Conservation (phyloP, 164 flowering plant genomes). For the Nelumbo lutea region DNA sequence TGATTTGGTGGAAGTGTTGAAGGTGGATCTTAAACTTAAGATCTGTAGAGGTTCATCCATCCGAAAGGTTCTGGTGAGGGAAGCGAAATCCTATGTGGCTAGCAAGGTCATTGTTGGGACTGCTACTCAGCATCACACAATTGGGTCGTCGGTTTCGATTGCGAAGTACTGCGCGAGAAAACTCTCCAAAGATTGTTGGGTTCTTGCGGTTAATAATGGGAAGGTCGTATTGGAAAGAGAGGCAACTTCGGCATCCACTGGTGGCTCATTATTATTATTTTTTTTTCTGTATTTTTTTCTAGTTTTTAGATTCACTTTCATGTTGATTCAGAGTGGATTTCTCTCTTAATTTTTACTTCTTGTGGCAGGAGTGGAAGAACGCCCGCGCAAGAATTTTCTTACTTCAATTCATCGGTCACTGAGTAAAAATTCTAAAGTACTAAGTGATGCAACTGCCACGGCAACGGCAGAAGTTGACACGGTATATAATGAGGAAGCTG, state of each 20-base stretch:
- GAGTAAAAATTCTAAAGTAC: slow-evolving; percentile 31
- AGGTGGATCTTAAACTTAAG: slow-evolving; percentile 94
- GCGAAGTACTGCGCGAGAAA: slow-evolving; percentile 86
- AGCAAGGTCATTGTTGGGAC: slow-evolving; percentile 63
- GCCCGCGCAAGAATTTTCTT: slow-evolving; percentile 31
- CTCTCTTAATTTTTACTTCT: not conserved
- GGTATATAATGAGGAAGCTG: not conserved
- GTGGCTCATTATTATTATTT: slow-evolving; percentile 4
- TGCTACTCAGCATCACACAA: slow-evolving; percentile 34
- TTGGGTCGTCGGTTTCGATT: slow-evolving; percentile 52
- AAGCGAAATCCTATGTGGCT: slow-evolving; percentile 58
- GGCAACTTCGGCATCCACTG: slow-evolving; percentile 9
- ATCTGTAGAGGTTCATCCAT: slow-evolving; percentile 78
- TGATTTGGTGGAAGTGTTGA: slow-evolving; percentile 13
- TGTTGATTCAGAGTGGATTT: not conserved
- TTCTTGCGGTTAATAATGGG: slow-evolving; percentile 81
- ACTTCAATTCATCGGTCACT: slow-evolving; percentile 34
- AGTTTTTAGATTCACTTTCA: not conserved
- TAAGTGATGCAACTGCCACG: slow-evolving; percentile 14
- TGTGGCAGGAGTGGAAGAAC: slow-evolving; percentile 27
- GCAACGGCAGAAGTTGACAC: not conserved
- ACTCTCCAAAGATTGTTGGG: slow-evolving; percentile 54
- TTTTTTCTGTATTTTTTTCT: not conserved
- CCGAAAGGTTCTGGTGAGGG: slow-evolving; percentile 57
- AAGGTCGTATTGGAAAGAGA: slow-evolving; percentile 70